These are phyloP conservation scores for Pythium dissotocum DNA, from an alignment of 352 stramenopile genomes.

Conservation along the genomic window DNA sequence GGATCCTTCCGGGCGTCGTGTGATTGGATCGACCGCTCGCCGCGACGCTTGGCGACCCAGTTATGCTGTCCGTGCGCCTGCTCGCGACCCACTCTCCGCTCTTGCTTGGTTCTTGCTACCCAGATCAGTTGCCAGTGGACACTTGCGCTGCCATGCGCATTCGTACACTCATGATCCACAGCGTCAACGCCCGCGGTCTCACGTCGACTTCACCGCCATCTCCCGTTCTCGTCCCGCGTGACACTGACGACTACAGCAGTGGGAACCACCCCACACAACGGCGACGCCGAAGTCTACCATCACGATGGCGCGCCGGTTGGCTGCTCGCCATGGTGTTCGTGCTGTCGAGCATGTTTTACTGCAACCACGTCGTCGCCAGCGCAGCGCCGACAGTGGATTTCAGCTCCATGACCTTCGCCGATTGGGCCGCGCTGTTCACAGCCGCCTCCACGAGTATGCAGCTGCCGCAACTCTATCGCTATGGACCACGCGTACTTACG, in stretches of 20 bases:
- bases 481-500: constrained; percentile 27
- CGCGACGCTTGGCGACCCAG: background rate
- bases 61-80: background rate
- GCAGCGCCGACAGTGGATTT: background rate
- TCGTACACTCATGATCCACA: constrained; percentile 12
- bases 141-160: constrained; percentile 9
- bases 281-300: background rate
- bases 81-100: background rate
- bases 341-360: background rate
- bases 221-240: background rate
- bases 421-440: constrained; percentile 18
- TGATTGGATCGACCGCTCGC: background rate
- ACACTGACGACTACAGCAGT: background rate
- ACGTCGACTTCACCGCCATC: background rate
- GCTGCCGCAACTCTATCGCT: constrained; percentile 26
- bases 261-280: background rate
- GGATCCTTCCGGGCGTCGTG: background rate
- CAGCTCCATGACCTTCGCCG: constrained; percentile 7
- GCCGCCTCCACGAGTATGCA: background rate
- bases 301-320: background rate
- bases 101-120: background rate
- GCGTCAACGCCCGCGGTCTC: background rate
- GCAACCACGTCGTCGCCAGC: background rate
- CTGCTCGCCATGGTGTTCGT: background rate
- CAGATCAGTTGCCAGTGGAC: background rate